Base-by-base conservation (phyloP, 2,329 filamentous ascomycete species). In the Proliferodiscus dingleyae region DNA sequence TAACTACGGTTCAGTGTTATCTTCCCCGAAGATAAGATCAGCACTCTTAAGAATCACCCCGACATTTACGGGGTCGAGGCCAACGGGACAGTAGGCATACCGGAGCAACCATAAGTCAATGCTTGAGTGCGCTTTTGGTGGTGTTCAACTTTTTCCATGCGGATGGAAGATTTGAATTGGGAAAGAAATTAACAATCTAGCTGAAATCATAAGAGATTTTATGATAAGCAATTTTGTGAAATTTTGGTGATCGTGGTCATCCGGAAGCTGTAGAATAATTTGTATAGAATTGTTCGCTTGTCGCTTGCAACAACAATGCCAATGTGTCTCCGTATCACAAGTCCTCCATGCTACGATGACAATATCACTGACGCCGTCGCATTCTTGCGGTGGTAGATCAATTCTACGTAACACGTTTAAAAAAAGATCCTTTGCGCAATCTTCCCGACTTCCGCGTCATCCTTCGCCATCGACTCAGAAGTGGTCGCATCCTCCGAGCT, bases 261-360 rank as follows among this genome's bases (percentile, higher is more conserved):
- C n/a, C n/a, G n/a, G n/a, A n/a, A n/a, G n/a, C n/a, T n/a, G n/a
- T n/a, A n/a, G n/a, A n/a, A n/a, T n/a, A n/a, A n/a, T n/a, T n/a
- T n/a, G n/a, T n/a, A n/a, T n/a, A n/a, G n/a, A n/a, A n/a, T n/a
- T n/a, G n/a, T n/a, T n/a, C n/a, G n/a, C n/a, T n/a, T n/a, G n/a
- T n/a, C n/a, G 28, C 36, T 8, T n/a, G 19, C 8, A 36, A 36
- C n/a, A 40, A 26, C 16, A 34, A 16, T 9, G 19, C 15, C n/a
- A 15, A 9, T 34, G 10, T 32, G 3, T 32, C n/a, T n/a, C n/a
- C n/a, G n/a, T n/a, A n/a, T n/a, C n/a, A n/a, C n/a, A n/a, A n/a
- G n/a, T n/a, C 46, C 24, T 29, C 45, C 57, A 75, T 75, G 72
- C 68, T 67, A 67, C 65, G 61, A 76, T 76, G 72, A 73, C 63